These are phyloP conservation scores for Stagonosporopsis chrysanthemi DNA, from an alignment of 2,329 filamentous ascomycete species.

Conservation along the genomic window DNA sequence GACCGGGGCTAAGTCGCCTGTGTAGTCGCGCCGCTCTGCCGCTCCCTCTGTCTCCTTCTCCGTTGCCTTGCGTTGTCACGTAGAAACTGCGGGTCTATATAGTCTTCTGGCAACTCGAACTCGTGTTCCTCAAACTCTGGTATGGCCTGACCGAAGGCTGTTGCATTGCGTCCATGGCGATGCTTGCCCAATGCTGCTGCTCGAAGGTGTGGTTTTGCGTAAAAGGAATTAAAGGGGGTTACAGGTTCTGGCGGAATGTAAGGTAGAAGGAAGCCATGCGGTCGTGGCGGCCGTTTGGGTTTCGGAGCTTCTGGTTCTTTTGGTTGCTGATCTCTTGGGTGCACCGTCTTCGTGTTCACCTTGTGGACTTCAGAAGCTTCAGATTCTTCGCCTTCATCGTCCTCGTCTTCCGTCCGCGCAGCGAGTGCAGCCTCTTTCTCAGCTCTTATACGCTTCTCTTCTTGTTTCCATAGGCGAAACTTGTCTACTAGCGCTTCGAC, in stretches of 20 bases:
- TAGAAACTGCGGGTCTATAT: conserved; percentile 57
- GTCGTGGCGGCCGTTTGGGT: conserved; percentile 42
- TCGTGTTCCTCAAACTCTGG: conserved; percentile 75
- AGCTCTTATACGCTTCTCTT: conserved; percentile 82
- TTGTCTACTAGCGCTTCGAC: conserved; percentile 85
- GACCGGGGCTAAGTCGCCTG: conserved; percentile 5
- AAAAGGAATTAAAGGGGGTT: conserved; percentile 86
- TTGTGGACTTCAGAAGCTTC: conserved; percentile 46
- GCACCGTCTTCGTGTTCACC: conserved; percentile 15
- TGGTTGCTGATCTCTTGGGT: conserved; percentile 53
- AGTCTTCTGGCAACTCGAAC: conserved; percentile 76
- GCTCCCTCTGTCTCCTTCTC: conserved; percentile 65
- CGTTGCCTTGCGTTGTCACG: conserved; percentile 68
- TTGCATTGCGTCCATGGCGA: conserved; percentile 72
- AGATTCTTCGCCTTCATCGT: conserved; percentile 44
- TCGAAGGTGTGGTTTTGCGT: conserved; percentile 78
- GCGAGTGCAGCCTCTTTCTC: conserved; percentile 73
- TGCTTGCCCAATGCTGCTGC: conserved; percentile 78
- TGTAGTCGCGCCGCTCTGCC: conserved; percentile 52
- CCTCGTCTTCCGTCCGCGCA: conserved; percentile 58
- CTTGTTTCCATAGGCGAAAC: conserved; percentile 85
- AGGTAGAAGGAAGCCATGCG: conserved; percentile 43
- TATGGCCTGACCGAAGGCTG: conserved; percentile 83
- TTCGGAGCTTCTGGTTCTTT: conserved; percentile 47
- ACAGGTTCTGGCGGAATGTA: conserved; percentile 46